phyloP scores from a whole-genome alignment of 306 rosid genomes.

The Begonia loranthoides region DNA sequence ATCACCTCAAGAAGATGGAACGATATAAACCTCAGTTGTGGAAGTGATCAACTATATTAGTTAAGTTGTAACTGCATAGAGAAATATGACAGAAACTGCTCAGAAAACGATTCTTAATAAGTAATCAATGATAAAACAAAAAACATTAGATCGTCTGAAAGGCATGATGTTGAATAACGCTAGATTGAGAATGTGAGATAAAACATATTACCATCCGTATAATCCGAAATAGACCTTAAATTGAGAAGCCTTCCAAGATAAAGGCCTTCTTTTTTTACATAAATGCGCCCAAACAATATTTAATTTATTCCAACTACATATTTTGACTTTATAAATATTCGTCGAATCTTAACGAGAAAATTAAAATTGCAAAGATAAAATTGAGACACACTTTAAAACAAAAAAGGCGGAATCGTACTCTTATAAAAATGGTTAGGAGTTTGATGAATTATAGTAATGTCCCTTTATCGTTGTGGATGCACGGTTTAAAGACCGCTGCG shows the following conservation, averaged over 20 bases:
- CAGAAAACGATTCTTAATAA: conserved; percentile 11
- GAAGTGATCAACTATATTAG: conserved; percentile 67
- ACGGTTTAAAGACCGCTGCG: too few species aligned
- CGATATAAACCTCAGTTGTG: conserved; percentile 75
- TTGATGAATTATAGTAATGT: too few species aligned
- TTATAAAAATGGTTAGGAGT: too few species aligned
- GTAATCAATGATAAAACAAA: background rate
- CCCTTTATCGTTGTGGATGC: too few species aligned
- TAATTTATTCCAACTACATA: too few species aligned
- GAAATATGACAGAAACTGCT: too few species aligned
- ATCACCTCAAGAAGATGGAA: conserved; percentile 68
- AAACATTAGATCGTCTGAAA: background rate
- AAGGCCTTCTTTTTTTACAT: conserved; percentile 21
- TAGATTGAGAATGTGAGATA: conserved; percentile 6
- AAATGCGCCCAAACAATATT: too few species aligned
- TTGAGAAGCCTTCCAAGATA: conserved; percentile 57
- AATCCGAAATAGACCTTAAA: conserved; percentile 80
- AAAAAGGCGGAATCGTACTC: too few species aligned
- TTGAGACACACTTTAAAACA: too few species aligned
- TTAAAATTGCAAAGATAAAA: too few species aligned
- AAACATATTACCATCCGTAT: conserved; percentile 76
- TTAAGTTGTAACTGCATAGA: conserved; percentile 67
- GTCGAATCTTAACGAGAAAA: too few species aligned
- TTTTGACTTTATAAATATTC: too few species aligned
- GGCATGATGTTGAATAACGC: background rate